phyloP scores from a whole-genome alignment of 169 alveolate species.

The Toxoplasma gondii region DNA sequence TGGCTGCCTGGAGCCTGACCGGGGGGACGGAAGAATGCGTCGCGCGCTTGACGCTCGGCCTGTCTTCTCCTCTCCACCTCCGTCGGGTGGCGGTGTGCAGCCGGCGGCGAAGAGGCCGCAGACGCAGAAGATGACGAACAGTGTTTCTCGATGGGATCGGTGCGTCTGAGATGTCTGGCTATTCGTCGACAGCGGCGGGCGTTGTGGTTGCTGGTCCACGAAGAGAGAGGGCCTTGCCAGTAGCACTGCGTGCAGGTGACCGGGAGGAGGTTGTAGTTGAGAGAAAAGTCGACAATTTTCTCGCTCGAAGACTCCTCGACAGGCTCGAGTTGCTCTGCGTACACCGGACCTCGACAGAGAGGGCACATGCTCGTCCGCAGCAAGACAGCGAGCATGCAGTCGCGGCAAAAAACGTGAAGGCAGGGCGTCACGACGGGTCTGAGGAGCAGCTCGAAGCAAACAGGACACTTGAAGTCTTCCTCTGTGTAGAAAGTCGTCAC shows the following conservation, averaged over 20 bases:
- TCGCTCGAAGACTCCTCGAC: constrained; percentile 8
- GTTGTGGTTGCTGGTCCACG: constrained; percentile 45
- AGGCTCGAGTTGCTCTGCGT: constrained; percentile 13
- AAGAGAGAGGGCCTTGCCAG: constrained; percentile 41
- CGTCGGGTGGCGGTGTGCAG: neutral
- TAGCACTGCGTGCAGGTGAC: constrained; percentile 40
- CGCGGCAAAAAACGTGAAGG: constrained; percentile 46
- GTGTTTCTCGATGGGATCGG: neutral
- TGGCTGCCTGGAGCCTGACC: neutral
- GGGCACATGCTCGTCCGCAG: constrained; percentile 45
- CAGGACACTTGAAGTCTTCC: constrained; percentile 55
- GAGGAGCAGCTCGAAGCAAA: constrained; percentile 51
- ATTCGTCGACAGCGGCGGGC: constrained; percentile 18
- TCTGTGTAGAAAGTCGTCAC: constrained; percentile 34
- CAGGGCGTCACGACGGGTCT: constrained; percentile 56
- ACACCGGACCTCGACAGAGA: constrained; percentile 41
- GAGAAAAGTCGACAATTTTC: constrained; percentile 34
- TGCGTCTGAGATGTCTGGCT: constrained; percentile 6
- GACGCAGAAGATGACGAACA: neutral
- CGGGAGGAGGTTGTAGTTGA: constrained; percentile 41
- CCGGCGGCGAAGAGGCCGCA: neutral
- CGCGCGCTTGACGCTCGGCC: neutral
- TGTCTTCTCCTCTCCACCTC: neutral
- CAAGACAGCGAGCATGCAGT: constrained; percentile 45
- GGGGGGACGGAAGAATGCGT: neutral